phyloP scores from a whole-genome alignment of 1,284 basidiomycete genomes.

The Apiotrichum siamense region DNA sequence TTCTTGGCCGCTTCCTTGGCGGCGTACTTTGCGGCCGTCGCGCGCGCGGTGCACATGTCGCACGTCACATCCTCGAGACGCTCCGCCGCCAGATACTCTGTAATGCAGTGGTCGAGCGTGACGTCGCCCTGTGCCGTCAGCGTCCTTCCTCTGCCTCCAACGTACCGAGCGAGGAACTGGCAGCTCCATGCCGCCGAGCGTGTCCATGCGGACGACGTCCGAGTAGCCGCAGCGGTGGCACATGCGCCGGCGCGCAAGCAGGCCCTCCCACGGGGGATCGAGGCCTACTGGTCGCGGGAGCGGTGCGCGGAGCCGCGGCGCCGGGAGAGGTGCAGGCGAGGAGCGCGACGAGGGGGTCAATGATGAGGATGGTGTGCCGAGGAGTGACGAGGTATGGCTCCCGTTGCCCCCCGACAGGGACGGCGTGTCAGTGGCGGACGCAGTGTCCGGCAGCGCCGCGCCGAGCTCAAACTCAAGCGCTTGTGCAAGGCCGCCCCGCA shows the following conservation, averaged over 20 bases:
- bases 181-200: constrained; percentile 43
- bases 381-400: neutral
- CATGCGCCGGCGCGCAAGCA: constrained; percentile 42
- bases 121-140: constrained; percentile 39
- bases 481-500: constrained; percentile 19
- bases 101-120: constrained; percentile 46
- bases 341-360: neutral
- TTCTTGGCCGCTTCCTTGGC: constrained; percentile 12
- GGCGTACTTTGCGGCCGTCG: constrained; percentile 40
- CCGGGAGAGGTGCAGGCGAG: neutral
- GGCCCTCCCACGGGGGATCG: constrained; percentile 44
- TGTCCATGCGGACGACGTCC: constrained; percentile 43
- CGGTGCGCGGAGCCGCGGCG: neutral
- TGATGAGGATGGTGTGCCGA: neutral
- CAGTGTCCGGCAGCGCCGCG: neutral
- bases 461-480: constrained; percentile 7
- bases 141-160: neutral
- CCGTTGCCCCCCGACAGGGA: too few species aligned
- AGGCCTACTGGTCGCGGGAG: constrained; percentile 12
- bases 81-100: constrained; percentile 49
- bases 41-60: constrained; percentile 47
- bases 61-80: constrained; percentile 49
- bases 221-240: constrained; percentile 42
- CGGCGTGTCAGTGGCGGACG: neutral
- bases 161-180: constrained; percentile 40